These are phyloP conservation scores for Solanum chilense DNA, from an alignment of 257 asterid species.

Conservation along the genomic window DNA sequence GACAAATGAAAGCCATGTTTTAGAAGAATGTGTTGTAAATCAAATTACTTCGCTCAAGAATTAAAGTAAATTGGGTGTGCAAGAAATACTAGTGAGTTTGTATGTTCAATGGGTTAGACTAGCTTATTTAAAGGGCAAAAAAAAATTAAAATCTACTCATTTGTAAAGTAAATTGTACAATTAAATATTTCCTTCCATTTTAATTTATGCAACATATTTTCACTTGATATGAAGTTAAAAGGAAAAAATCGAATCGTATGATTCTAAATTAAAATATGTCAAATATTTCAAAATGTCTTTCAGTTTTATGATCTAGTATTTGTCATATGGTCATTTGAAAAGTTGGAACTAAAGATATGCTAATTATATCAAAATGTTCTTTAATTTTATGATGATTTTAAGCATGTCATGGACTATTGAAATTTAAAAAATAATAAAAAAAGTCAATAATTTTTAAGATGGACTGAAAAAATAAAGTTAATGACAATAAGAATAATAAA, in stretches of 20 bases:
- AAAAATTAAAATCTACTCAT: background rate
- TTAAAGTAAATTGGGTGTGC: background rate
- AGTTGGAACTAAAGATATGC: too few relatives aligned
- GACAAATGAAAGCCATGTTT: background rate
- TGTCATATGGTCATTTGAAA: background rate
- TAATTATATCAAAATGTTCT: too few relatives aligned
- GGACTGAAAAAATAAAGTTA: background rate
- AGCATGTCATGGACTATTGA: background rate
- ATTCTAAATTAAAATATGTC: background rate
- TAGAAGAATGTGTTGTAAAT: background rate
- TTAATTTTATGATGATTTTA: background rate
- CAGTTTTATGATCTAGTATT: too few relatives aligned
- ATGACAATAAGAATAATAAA: too few relatives aligned
- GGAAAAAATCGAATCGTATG: background rate
- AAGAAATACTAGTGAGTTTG: background rate
- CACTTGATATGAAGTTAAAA: too few relatives aligned
- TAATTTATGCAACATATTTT: too few relatives aligned
- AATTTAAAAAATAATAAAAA: background rate
- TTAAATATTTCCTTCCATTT: too few relatives aligned
- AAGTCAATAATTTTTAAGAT: background rate
- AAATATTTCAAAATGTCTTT: background rate
- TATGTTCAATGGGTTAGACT: background rate
- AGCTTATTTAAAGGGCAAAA: background rate
- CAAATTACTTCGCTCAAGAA: background rate
- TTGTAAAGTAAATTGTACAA: too few relatives aligned